Percentiles rank a stretch among this genome's conserved stretches.
phyloP scores from a whole-genome alignment of 2,329 filamentous ascomycete species.

The Ceratocystis colombiana region DNA sequence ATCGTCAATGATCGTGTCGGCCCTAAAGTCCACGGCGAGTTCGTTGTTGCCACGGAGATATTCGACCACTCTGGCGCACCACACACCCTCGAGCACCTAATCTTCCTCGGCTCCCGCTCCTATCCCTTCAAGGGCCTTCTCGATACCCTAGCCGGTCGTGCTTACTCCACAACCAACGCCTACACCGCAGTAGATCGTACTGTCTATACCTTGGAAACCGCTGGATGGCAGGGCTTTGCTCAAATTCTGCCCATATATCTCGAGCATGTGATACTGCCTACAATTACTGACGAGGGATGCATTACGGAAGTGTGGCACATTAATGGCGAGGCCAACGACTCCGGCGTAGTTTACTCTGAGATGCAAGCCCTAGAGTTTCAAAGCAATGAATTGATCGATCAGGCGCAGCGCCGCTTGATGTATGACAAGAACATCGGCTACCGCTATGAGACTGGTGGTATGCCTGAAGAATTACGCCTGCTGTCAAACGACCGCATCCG shows the following conservation, averaged over 20 bases:
- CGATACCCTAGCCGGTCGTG: constrained; percentile 84
- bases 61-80: constrained; percentile 93
- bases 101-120: constrained; percentile 85
- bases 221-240: constrained; percentile 93
- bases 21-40: constrained; percentile 92
- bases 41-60: constrained; percentile 92
- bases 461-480: constrained; percentile 82
- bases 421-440: constrained; percentile 89
- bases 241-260: constrained; percentile 91
- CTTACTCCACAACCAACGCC: constrained; percentile 89
- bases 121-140: constrained; percentile 93
- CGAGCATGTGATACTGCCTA: constrained; percentile 85
- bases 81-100: constrained; percentile 71
- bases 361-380: constrained; percentile 94
- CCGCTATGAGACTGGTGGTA: constrained; percentile 93
- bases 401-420: constrained; percentile 65
- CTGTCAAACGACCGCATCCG: constrained; percentile 83
- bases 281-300: constrained; percentile 83
- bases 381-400: constrained; percentile 74
- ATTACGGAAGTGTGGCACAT: constrained; percentile 95
- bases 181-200: constrained; percentile 97
- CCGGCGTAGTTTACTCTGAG: constrained; percentile 94
- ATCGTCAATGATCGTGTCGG: constrained; percentile 85
- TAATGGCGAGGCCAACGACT: constrained; percentile 86
- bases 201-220: constrained; percentile 87